Evolutionary conservation across 768 basidiomycete genomes (phyloP), one percentile per base, ranked within the genome.

Genomic region (Mycena leptocephala): DNA sequence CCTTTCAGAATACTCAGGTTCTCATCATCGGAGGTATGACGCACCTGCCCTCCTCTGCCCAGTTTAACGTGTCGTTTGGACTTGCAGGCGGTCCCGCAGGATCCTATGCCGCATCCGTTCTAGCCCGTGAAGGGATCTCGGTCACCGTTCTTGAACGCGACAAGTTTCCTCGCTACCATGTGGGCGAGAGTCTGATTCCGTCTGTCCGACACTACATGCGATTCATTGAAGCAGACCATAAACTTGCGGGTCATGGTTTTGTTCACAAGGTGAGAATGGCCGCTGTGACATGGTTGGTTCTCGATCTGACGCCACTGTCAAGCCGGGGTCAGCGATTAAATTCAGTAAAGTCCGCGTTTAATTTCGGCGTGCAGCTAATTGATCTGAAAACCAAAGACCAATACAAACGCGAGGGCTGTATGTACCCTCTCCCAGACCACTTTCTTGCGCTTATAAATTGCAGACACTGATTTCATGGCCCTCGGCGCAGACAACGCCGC

Each of bases 261-360:
- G 78, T 86, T 14, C 81, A 80, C 66, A 93, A 92, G 87, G 92
- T 90, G 70, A 56, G 72, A 43, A 28, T 46, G 18, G 43, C 24
- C 28, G 32, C 14, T 74, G 20, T 35, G 32, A 26, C 61, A 67
- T 53, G 37, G 65, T 63, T 64, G 43, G 48, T 75, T 66, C 68
- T 66, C n/a, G n/a, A n/a, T 48, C 70, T 72, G 37, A 76, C 65
- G 33, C 37, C 37, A 51, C 72, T 70, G 48, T 59, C 24, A 76
- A 92, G 91, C 91, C 91, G 59, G 92, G 92, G 39, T 90, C 92
- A 75, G 90, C 91, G 30, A 90, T 92, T 76, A 92, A 92, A 82
- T 91, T 92, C 80, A 92, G 77, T 75, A 32, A 67, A 24, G 30
- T 75, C 46, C 11, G 32, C 39, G 39, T 55, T 72, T 65, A n/a